Conservation (phyloP, 331 rosid genomes). For the Acacia concinna region DNA sequence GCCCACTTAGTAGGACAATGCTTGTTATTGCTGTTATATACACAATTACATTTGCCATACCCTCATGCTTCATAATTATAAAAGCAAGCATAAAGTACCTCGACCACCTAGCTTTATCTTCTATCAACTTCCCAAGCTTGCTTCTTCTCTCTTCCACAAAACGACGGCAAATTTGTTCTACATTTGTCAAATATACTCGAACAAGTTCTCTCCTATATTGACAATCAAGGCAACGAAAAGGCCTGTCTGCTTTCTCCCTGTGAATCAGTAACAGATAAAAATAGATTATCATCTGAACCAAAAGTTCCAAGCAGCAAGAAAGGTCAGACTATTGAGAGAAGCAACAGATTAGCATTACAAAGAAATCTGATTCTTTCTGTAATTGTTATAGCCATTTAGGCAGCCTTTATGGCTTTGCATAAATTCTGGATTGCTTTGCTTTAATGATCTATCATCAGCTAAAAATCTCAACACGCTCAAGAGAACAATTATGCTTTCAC, state of each 20-base stretch:
- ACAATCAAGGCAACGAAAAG: slow-evolving; percentile 97
- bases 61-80: slow-evolving; percentile 7
- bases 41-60: not conserved
- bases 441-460: not conserved
- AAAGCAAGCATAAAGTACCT: slow-evolving; percentile 56
- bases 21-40: not conserved
- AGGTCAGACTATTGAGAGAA: not conserved
- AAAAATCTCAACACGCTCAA: not conserved
- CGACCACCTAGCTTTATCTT: slow-evolving; percentile 96
- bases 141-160: slow-evolving; percentile 96
- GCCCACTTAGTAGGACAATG: not conserved
- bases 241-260: slow-evolving; percentile 95
- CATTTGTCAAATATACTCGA: slow-evolving; percentile 95
- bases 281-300: slow-evolving; percentile 17
- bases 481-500: not conserved
- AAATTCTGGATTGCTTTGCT: not conserved
- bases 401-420: not conserved
- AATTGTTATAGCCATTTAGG: not conserved
- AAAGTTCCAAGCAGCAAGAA: slow-evolving; percentile 3
- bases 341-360: not conserved
- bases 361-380: not conserved
- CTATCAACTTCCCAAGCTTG: slow-evolving; percentile 87
- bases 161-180: slow-evolving; percentile 95
- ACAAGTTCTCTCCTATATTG: slow-evolving; percentile 99
- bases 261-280: slow-evolving; percentile 38